A percentile compares a stretch with the other conserved stretches of the same genome.
Conservation (phyloP, 2,329 filamentous ascomycete genomes). For the Neonectria neomacrospora region DNA sequence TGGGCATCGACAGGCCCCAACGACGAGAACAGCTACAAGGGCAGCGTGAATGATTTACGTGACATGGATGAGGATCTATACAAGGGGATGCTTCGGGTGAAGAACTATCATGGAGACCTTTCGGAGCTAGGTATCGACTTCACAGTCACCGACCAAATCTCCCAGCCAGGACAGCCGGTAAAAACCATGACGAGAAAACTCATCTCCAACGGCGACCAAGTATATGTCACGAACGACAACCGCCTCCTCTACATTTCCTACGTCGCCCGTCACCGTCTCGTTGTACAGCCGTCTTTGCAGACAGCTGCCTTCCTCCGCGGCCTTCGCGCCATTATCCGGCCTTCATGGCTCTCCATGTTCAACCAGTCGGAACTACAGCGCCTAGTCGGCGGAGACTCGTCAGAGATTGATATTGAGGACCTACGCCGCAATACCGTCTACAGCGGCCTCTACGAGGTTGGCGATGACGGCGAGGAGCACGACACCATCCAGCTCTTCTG, state of each 20-base stretch:
- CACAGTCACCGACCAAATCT: conserved; percentile 80
- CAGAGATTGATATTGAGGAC: conserved; percentile 88
- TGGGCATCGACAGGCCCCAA: conserved; percentile 80
- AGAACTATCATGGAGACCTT: conserved; percentile 86
- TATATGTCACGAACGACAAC: conserved; percentile 89
- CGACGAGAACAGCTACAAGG: conserved; percentile 79
- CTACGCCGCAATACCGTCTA: conserved; percentile 86
- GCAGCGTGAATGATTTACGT: conserved; percentile 93
- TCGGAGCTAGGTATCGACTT: conserved; percentile 81
- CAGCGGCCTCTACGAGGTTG: conserved; percentile 87
- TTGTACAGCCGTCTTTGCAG: conserved; percentile 81
- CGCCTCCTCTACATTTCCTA: conserved; percentile 94
- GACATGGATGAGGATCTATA: conserved; percentile 94
- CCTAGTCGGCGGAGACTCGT: conserved; percentile 87
- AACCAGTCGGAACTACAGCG: conserved; percentile 96
- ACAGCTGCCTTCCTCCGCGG: conserved; percentile 90
- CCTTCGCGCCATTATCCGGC: conserved; percentile 87
- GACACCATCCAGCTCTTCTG: conserved; percentile 89
- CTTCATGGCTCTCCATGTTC: conserved; percentile 97
- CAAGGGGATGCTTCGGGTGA: conserved; percentile 82
- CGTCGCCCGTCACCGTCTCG: conserved; percentile 86
- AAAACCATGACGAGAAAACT: conserved; percentile 79
- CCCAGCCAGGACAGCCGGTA: conserved; percentile 56
- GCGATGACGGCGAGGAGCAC: conserved; percentile 89
- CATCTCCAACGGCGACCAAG: conserved; percentile 79